phyloP scores from a whole-genome alignment of 2,329 filamentous ascomycete genomes.

The Xylaria sp. region DNA sequence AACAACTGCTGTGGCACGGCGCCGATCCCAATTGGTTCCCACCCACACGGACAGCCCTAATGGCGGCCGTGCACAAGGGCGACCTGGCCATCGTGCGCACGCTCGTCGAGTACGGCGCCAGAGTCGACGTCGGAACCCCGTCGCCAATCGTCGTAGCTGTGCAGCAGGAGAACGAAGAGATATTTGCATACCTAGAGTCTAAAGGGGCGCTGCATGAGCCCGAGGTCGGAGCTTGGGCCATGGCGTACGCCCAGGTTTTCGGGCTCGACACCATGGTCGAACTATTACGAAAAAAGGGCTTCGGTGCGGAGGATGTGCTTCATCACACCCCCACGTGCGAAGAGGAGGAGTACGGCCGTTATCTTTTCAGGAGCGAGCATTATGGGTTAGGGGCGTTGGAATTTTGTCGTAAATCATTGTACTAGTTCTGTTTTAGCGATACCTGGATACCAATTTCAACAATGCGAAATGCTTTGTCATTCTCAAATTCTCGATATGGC shows the following conservation, averaged over 20 bases:
- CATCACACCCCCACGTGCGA: constrained; percentile 35
- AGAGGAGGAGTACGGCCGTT: constrained; percentile 34
- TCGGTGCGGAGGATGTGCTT: constrained; percentile 27
- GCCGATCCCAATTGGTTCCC: constrained; percentile 40
- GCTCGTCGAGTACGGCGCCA: constrained; percentile 38
- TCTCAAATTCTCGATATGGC: background rate
- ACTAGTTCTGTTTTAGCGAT: constrained; percentile 17
- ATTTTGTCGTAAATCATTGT: constrained; percentile 31
- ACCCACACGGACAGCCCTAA: constrained; percentile 33
- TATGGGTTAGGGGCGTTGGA: constrained; percentile 36
- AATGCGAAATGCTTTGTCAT: background rate
- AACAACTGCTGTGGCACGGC: constrained; percentile 36
- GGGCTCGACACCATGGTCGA: constrained; percentile 36
- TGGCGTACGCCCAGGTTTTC: constrained; percentile 35
- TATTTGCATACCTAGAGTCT: constrained; percentile 28
- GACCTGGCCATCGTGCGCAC: constrained; percentile 34
- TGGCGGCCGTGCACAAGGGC: constrained; percentile 37
- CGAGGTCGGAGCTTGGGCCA: constrained; percentile 36
- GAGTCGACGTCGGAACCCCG: constrained; percentile 35
- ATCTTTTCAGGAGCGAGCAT: constrained; percentile 36
- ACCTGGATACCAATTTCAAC: constrained; percentile 9
- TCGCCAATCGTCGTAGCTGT: constrained; percentile 38
- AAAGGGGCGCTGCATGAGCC: constrained; percentile 25
- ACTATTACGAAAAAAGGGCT: constrained; percentile 19
- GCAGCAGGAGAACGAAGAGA: constrained; percentile 38